A percentile compares a stretch with the other conserved stretches of the same genome.
phyloP scores from a whole-genome alignment of 208 protist genomes.

The Leishmania arabica region DNA sequence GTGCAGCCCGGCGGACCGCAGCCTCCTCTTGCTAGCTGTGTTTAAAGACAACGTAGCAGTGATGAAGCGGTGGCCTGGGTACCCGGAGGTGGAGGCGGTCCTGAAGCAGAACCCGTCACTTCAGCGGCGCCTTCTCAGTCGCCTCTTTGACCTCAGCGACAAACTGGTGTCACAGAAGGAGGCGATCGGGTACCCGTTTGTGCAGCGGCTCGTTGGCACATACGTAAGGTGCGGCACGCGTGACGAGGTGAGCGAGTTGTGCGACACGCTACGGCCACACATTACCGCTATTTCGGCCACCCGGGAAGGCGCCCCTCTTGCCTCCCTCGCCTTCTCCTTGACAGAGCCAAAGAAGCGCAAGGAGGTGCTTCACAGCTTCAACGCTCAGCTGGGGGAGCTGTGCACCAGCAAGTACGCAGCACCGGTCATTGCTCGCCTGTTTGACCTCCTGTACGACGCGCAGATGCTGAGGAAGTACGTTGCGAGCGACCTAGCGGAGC shows the following conservation, averaged over 20 bases:
- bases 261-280: slow-evolving; percentile 79
- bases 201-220: slow-evolving; percentile 80
- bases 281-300: slow-evolving; percentile 63
- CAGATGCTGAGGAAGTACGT: slow-evolving; percentile 89
- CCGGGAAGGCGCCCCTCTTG: slow-evolving; percentile 77
- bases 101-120: slow-evolving; percentile 54
- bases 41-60: slow-evolving; percentile 85
- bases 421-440: slow-evolving; percentile 83
- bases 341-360: slow-evolving; percentile 84
- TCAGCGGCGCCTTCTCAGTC: slow-evolving; percentile 75
- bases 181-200: slow-evolving; percentile 80
- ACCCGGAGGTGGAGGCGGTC: slow-evolving; percentile 79
- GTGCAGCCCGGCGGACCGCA: slow-evolving; percentile 65
- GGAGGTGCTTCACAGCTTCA: slow-evolving; percentile 74
- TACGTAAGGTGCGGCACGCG: slow-evolving; percentile 67
- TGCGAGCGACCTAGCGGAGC: slow-evolving; percentile 52
- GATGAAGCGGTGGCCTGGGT: slow-evolving; percentile 89
- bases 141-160: slow-evolving; percentile 86
- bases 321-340: slow-evolving; percentile 81
- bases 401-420: slow-evolving; percentile 83
- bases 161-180: slow-evolving; percentile 91
- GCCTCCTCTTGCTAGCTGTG: slow-evolving; percentile 79
- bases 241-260: slow-evolving; percentile 88
- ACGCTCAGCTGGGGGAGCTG: slow-evolving; percentile 69
- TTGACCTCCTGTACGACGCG: slow-evolving; percentile 86